Evolutionary conservation across 768 basidiomycete genomes (phyloP), one percentile per base, ranked within the genome.

Genomic region (Leccinum incarnatum): DNA sequence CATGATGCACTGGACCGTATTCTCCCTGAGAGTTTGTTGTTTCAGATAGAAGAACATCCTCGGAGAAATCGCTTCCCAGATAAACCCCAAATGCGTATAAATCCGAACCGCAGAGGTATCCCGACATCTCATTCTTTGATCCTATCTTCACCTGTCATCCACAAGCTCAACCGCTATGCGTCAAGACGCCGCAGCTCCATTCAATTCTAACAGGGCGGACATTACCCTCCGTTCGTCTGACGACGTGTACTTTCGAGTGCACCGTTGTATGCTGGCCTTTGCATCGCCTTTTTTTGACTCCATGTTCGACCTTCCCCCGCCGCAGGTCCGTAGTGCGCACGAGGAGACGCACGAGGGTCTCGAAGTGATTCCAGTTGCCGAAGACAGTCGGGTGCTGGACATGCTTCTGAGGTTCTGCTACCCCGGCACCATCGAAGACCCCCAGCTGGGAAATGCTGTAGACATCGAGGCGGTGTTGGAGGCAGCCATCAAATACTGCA

Each of bases 161-260:
- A 37, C 36, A 23, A 40, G 7, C 52, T 49, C 42, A 9, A 51
- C 56, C 52, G 23, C 42, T 7, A 70, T 72, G 69, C 53, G 37
- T 12, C 57, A 53, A 54, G 65, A 67, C 47, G 72, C 72, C 19
- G 27, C 57, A 59, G 45, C 67, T 6, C 81, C 83, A 1, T 84
- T 85, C 67, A 68, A 84, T 54, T 70, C 77, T 50, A 70, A 71
- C 21, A 75, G 76, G 54, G 80, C 80, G 42, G 81, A 84, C 57
- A 70, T 84, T 42, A 75, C 81, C 59, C 68, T 85, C 42, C 77
- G 78, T 55, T 80, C 84, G 9, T 81, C 79, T 36, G 84, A 85
- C 54, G 50, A 64, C 32, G 53, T 72, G 12, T 60, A 71, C 42
- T 67, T 67, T 40, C 51, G 62, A 23, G 65, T 69, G 37, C 50